These are phyloP conservation scores for Jimgerdemannia lactiflua DNA, from an alignment of 192 early-diverging fungal genomes.

Conservation along the genomic window DNA sequence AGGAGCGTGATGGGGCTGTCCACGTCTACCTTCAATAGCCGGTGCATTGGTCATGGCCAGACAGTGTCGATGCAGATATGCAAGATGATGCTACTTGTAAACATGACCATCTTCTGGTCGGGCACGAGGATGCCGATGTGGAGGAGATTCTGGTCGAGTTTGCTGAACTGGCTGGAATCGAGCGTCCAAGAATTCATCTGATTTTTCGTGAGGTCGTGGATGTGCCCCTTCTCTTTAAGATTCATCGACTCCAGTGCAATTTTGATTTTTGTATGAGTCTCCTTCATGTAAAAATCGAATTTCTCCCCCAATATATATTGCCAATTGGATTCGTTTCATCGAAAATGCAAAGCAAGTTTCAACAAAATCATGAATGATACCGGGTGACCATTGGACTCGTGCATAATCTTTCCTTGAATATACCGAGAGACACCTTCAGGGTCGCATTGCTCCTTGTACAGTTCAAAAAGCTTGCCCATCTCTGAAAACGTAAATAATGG, in stretches of 20 bases:
- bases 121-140: too few species aligned
- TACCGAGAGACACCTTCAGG: neutral
- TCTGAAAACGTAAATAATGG: constrained; percentile 4
- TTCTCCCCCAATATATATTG: neutral
- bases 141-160: too few species aligned
- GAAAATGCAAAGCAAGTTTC: neutral
- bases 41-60: constrained; percentile 1
- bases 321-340: neutral
- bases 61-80: constrained; percentile 4
- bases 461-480: neutral
- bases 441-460: neutral
- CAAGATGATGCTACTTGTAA: constrained; percentile 11
- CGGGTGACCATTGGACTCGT: neutral
- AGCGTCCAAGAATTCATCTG: too few species aligned
- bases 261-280: neutral
- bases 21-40: neutral
- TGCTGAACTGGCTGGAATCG: too few species aligned
- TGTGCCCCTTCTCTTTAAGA: neutral
- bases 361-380: neutral
- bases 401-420: neutral
- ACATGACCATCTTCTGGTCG: constrained; percentile 1
- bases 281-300: neutral
- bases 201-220: neutral
- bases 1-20: too few species aligned
- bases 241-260: neutral